A percentile compares a stretch with the other conserved stretches of the same genome.
Evolutionary conservation across 2,329 filamentous ascomycete genomes (phyloP).

Genomic region (Lasiodiplodia citricola): DNA sequence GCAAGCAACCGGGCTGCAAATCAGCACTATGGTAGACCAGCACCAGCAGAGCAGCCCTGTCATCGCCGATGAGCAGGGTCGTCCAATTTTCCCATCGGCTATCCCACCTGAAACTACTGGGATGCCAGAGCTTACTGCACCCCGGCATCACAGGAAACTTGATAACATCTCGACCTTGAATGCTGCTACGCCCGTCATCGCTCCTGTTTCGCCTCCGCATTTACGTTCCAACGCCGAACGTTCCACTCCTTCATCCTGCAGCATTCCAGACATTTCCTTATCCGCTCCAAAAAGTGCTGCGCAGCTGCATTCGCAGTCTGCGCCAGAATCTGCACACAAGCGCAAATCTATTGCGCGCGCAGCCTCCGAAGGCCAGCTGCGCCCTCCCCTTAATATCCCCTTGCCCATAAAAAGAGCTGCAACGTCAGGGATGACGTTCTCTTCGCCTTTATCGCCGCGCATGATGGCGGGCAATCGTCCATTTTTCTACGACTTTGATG

Average conservation of each 20-base stretch:
- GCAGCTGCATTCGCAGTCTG: not conserved
- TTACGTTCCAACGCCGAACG: not conserved
- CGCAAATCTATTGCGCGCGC: not conserved
- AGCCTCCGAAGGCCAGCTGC: not conserved
- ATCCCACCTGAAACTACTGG: slow-evolving; percentile 24
- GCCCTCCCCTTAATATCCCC: not conserved
- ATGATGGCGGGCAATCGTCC: not conserved
- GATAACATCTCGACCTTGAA: not conserved
- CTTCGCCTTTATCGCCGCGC: not conserved
- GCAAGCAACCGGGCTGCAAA: not conserved
- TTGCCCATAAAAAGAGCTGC: slow-evolving; percentile 4
- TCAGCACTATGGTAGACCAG: not conserved
- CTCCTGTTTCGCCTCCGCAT: not conserved
- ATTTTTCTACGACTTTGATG: slow-evolving; percentile 15
- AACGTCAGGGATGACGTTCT: not conserved
- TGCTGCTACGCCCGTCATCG: not conserved
- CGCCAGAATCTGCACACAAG: not conserved
- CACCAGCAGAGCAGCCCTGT: slow-evolving; percentile 13
- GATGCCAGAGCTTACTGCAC: slow-evolving; percentile 17
- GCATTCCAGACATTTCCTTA: not conserved
- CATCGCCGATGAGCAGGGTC: slow-evolving; percentile 10
- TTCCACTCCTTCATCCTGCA: not conserved
- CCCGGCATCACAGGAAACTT: slow-evolving; percentile 3
- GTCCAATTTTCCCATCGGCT: slow-evolving; percentile 4
- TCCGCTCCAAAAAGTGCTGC: not conserved